These are phyloP conservation scores for Cryptosporidium baileyi DNA, from an alignment of 169 alveolate genomes.

Conservation along the genomic window DNA sequence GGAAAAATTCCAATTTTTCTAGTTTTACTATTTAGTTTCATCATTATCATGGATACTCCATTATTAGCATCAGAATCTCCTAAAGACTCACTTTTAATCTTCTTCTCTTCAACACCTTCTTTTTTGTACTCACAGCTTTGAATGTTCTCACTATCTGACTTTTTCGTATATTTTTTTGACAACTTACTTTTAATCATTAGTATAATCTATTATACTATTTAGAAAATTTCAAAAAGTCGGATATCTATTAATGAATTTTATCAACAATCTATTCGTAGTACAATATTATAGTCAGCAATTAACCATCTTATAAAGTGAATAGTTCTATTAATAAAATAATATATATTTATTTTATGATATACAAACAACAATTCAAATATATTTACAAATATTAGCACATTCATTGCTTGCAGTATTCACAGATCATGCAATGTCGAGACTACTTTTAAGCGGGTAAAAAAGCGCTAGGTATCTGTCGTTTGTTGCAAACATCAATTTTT, in stretches of 20 bases:
- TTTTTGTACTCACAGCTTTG: not conserved
- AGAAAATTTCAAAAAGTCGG: too few relatives aligned
- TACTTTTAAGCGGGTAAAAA: conserved; percentile 43
- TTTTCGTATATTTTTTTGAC: not conserved
- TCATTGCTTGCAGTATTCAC: too few relatives aligned
- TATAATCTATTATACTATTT: too few relatives aligned
- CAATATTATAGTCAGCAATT: too few relatives aligned
- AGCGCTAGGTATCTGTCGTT: conserved; percentile 68
- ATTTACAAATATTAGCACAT: not conserved
- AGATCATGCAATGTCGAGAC: conserved; percentile 71
- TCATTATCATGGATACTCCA: not conserved
- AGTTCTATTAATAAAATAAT: too few relatives aligned
- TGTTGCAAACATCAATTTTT: not conserved
- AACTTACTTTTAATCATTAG: not conserved
- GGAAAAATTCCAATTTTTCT: not conserved
- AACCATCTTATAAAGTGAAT: too few relatives aligned
- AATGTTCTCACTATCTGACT: not conserved
- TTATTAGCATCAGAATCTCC: not conserved
- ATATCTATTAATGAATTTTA: too few relatives aligned
- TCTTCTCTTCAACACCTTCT: not conserved
- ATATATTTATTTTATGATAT: not conserved
- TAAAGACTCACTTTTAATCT: not conserved
- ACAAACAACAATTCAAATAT: not conserved
- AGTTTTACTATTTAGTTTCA: conserved; percentile 14
- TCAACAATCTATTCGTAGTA: too few relatives aligned